phyloP scores from a whole-genome alignment of 495 filamentous ascomycete genomes.

The Saxispiralis lemnorum region DNA sequence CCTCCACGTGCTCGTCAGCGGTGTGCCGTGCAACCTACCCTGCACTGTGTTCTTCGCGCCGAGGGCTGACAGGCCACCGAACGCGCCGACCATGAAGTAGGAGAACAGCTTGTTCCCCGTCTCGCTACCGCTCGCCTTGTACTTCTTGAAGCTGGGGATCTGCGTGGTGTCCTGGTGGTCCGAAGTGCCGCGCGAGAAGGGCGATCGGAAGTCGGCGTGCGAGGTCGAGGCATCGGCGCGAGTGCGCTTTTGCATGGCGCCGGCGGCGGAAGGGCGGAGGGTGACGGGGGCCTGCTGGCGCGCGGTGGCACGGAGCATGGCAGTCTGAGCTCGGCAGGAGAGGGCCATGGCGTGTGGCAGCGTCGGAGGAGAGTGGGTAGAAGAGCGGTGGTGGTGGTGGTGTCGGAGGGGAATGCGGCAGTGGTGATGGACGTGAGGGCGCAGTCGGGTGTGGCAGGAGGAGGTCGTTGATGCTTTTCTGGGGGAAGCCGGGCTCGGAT shows the following conservation, averaged over 20 bases:
- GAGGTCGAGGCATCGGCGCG: slow-evolving; percentile 15
- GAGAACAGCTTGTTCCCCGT: slow-evolving; percentile 67
- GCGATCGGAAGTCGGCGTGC: slow-evolving; percentile 36
- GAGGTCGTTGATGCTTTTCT: slow-evolving; percentile 3
- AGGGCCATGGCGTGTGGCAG: slow-evolving; percentile 21
- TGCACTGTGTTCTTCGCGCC: slow-evolving; percentile 94
- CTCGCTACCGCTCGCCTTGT: slow-evolving; percentile 47
- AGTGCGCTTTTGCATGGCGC: slow-evolving; percentile 20
- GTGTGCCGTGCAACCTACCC: slow-evolving; percentile 42
- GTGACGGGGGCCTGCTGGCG: slow-evolving; percentile 21
- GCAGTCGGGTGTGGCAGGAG: neutral
- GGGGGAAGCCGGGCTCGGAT: neutral
- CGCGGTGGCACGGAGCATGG: slow-evolving; percentile 22
- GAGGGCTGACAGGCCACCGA: slow-evolving; percentile 76
- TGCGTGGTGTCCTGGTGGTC: slow-evolving; percentile 35
- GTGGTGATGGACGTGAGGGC: neutral
- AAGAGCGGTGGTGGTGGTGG: slow-evolving; percentile 2
- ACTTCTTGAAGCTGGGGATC: slow-evolving; percentile 81
- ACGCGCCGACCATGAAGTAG: slow-evolving; percentile 96
- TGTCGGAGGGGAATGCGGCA: neutral
- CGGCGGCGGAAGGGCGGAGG: slow-evolving; percentile 19
- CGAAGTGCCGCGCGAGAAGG: slow-evolving; percentile 25
- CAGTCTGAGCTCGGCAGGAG: slow-evolving; percentile 20
- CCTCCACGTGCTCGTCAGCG: neutral
- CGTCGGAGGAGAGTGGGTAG: slow-evolving; percentile 4